Base-by-base conservation (phyloP, 805 yeast species). In the Saccharomycopsis fibuligera region DNA sequence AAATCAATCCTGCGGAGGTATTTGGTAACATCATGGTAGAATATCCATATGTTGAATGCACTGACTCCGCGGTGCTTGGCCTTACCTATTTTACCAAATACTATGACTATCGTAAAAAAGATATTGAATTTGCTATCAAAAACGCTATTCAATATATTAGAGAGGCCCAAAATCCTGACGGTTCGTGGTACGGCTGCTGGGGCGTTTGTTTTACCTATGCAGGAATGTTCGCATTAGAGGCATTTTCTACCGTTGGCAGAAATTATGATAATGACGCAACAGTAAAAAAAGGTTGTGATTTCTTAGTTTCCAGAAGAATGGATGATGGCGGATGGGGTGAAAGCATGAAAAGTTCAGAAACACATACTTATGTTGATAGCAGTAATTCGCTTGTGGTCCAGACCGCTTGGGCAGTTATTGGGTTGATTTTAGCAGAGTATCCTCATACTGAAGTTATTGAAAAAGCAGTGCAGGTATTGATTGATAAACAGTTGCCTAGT, bases 181-280 rank as follows among this genome's bases (percentile, higher is more conserved):
- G 99, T 0, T 81, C 95, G 12, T 93, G 98, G 98, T 95, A 90
- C 63, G 99, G 99, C 1, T 81, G 88, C 36, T 93, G 99, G 99
- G 99, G 99, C 33, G 82, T 93, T 4, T 93, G 99, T 62, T 89
- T 74, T 62, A 86, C 96, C 0, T 93, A 93, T 64, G 98, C 98
- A 0, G 86, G 89, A 1, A 93, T 93, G 99, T 93, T 93, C 75
- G 99, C 99, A 0, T 65, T 93, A 25, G 99, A 93, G 58, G 98
- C 98, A 0, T 71, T 93, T 43, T 70, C 78, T 24, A 77, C 91
- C 3, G 83, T 83, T 24, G 86, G 81, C 1, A 74, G 74, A 49
- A 68, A 60, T 2, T 91, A 89, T 62, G 60, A 59, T 1, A 87
- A 82, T 58, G 78, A 83, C 35, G 75, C 69, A 5, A 63, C 68